Conservation (phyloP, 2,329 filamentous ascomycete genomes). For the Hirsutella thompsonii region DNA sequence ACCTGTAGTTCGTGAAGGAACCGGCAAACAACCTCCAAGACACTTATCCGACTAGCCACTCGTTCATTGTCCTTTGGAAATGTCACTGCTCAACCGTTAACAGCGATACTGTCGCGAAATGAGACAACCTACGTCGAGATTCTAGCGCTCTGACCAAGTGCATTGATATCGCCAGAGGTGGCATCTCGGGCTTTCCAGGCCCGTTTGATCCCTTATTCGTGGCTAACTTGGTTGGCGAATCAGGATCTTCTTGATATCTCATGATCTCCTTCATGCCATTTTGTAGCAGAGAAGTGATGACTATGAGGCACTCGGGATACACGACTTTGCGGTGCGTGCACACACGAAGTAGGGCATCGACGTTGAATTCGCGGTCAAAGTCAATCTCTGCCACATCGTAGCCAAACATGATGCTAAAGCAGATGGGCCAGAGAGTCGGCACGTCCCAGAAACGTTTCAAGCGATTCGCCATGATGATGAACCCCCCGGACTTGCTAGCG, state of each 20-base stretch:
- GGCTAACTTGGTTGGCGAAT: slow-evolving; percentile 31
- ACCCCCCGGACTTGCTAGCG: slow-evolving; percentile 70
- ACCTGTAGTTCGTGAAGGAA: slow-evolving; percentile 70
- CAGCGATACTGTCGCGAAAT: not conserved
- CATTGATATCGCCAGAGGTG: slow-evolving; percentile 47
- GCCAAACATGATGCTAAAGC: slow-evolving; percentile 80
- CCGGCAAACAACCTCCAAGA: slow-evolving; percentile 64
- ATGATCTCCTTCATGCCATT: slow-evolving; percentile 64
- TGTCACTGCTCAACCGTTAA: slow-evolving; percentile 10
- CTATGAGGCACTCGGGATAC: slow-evolving; percentile 65
- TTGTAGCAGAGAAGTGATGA: slow-evolving; percentile 79
- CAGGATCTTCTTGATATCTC: slow-evolving; percentile 46
- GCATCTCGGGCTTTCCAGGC: slow-evolving; percentile 4
- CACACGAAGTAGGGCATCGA: slow-evolving; percentile 58
- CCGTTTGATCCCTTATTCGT: not conserved
- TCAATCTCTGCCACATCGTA: slow-evolving; percentile 65
- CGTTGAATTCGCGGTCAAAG: slow-evolving; percentile 60
- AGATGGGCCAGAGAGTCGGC: slow-evolving; percentile 73
- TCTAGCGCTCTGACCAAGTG: slow-evolving; percentile 49
- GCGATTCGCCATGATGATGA: slow-evolving; percentile 69
- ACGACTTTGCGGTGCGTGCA: slow-evolving; percentile 58
- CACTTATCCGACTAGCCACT: slow-evolving; percentile 38
- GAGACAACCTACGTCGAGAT: slow-evolving; percentile 31
- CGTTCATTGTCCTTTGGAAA: slow-evolving; percentile 29
- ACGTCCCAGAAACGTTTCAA: slow-evolving; percentile 84